phyloP scores from a whole-genome alignment of 1,139 yeast species.

The Nakaseomyces delphensis region DNA sequence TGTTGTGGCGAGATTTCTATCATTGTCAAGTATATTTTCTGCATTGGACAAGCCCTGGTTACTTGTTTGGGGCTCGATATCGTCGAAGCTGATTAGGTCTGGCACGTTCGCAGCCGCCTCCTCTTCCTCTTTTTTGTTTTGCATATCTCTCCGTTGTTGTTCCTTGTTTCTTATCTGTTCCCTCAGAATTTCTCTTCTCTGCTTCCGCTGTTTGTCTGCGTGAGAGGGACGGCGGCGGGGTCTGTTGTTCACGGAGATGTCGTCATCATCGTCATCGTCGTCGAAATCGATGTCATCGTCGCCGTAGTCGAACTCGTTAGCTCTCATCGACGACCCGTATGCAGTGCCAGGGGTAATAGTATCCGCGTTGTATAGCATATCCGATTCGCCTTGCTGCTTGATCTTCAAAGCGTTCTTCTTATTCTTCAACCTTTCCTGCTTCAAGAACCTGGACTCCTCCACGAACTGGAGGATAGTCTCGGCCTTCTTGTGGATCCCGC shows the following conservation, averaged over 20 bases:
- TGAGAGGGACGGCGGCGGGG: constrained; percentile 15
- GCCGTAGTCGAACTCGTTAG: constrained; percentile 12
- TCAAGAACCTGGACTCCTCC: constrained; percentile 27
- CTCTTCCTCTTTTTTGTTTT: constrained; percentile 16
- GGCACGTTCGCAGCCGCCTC: constrained; percentile 15
- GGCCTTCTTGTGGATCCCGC: constrained; percentile 31
- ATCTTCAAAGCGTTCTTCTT: constrained; percentile 27
- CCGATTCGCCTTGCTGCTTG: constrained; percentile 17
- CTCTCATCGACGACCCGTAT: constrained; percentile 2
- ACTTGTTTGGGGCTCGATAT: constrained; percentile 6
- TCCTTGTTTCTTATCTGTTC: constrained; percentile 30
- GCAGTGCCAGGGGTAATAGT: constrained; percentile 9
- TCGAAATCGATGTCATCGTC: constrained; percentile 12
- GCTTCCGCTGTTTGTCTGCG: constrained; percentile 30
- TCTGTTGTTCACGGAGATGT: constrained; percentile 7
- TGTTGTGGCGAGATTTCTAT: not conserved
- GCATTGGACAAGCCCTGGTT: not conserved
- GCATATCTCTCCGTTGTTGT: constrained; percentile 18
- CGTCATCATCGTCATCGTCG: constrained; percentile 19
- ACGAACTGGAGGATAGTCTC: constrained; percentile 25
- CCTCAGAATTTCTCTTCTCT: constrained; percentile 30
- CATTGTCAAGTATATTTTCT: not conserved
- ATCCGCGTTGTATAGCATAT: constrained; percentile 18
- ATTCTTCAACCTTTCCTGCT: constrained; percentile 24
- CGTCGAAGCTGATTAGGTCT: constrained; percentile 22